Base-by-base conservation (phyloP, 2,329 filamentous ascomycete species). In the Zasmidium cellare region DNA sequence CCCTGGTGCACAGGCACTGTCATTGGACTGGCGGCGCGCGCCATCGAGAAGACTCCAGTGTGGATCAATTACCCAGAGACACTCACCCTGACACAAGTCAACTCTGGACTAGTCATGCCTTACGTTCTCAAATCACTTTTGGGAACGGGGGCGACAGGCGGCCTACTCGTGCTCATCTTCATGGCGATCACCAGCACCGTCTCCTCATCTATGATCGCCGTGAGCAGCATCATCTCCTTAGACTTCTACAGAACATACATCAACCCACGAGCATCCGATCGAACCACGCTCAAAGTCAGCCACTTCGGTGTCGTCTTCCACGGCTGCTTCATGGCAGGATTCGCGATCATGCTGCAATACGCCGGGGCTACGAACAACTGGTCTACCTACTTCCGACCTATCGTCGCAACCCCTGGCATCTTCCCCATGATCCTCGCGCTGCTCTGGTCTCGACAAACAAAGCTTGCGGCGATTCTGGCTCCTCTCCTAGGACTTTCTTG, bases 171-270 rank as follows among this genome's bases (percentile, higher is more conserved):
- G 0, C 69, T 82, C 7, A 67, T 81, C 1, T 82, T 82, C 68
- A 82, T 82, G 80, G 78, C 80, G 3, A 64, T 82, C 23, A 82
- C 80, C 0, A 79, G 76, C 52, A 81, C 79, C 0, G 74, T 81
- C 0, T 80, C 78, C 0, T 80, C 80, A 0, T 78, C 75, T 3
- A 77, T 81, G 72, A 82, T 82, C 49, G 80, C 80, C 1, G 79
- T 81, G 20, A 79, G 76, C 69, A 79, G 76, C 56, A 81, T 82
- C 46, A 68, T 82, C 7, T 79, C 78, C 3, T 76, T 80, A 51
- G 79, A 82, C 59, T 64, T 81, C n/a, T 82, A 78, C 67, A 75
- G 77, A 50, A 81, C 77, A 3, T 82, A 82, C 59, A 71, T 81
- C 70, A 77, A 81, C 57, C 77, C 78, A 0, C 65, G 70, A 9